Base-by-base conservation (phyloP, 1,139 yeast species). In the Yamadazyma conglobata region DNA sequence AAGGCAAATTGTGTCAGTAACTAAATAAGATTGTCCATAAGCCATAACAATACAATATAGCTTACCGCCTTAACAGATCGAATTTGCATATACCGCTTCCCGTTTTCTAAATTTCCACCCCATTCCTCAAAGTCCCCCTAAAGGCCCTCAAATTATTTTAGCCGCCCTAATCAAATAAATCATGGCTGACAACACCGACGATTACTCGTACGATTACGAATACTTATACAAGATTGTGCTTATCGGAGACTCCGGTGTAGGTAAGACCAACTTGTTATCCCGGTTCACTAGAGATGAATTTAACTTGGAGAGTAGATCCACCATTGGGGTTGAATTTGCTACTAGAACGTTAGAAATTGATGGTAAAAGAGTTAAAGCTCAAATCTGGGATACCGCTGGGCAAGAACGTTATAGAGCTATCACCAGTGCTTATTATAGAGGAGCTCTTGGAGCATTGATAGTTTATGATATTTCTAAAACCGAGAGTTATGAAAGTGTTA, bases 331-430 rank as follows among this genome's bases (percentile, higher is more conserved):
- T 28, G 98, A 93, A 59, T 93, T 91, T 68, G 97, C 97, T 27
- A 93, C 97, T 22, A 76, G 96, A 58, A 89, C 97, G 3, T 79
- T 91, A 34, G 94, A 85, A 50, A 89, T 91, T 35, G 97, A 91
- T 50, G 95, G 94, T 38, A 91, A 89, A 61, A 74, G 94, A 54
- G 88, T 93, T 52, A 91, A 91, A 61, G 96, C 97, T 6, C 98
- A 93, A 60, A 88, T 91, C 53, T 91, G 98, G 98, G 98, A 91
- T 59, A 91, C 98, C 17, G 98, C 98, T 2, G 98, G 98, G 38
- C 98, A 91, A 67, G 98, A 91, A 62, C 78, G 98, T 56, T 91
- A 91, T 67, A 78, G 98, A 50, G 97, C 98, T 31, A 91, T 91
- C 54, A 93, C 98, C 23, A 81, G 94, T 39, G 98, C 97, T 10